Base-by-base conservation (phyloP, 768 basidiomycete species). In the Coprinopsis strossmayeri region DNA sequence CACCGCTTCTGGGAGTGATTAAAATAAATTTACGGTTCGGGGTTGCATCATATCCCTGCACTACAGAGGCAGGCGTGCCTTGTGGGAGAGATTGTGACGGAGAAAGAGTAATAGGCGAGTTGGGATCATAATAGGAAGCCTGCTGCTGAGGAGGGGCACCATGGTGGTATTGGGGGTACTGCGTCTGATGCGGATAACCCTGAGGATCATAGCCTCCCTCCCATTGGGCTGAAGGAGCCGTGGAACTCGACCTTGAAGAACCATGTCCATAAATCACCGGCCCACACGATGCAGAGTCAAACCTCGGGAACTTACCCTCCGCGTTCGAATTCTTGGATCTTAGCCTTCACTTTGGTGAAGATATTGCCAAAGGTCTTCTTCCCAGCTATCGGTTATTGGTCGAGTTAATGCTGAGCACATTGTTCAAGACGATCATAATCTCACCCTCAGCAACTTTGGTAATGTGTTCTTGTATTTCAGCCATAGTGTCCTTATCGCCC, bases 251-350 rank as follows among this genome's bases (percentile, higher is more conserved):
- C 20, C 45, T 50, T 15, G 9, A 32, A 7, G 9, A 32, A 7
- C 30, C 7, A 32, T 32, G 9, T 32, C 9, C 15, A 7, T 7
- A 15, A 7, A 7, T 15, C 7, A 32, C 15, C 15, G 30, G 9
- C 15, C 15, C 30, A 32, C 7, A 32, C 30, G 51, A 45, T 20
- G 26, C 2, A 42, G 34, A 48, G 7, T 20, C 46, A 45, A 37
- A 15, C 15, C 21, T 1, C 7, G 40, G 17, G 35, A 18, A 38
- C 62, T 15, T 40, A 74, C 70, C 64, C 64, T 13, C 69, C 68
- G 57, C 81, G 78, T 32, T 91, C 88, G 52, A 80, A 81, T 57
- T 91, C 90, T 57, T 86, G 83, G 50, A 91, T 80, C 74, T 91
- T 91, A 3, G 87, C 81, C 59, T 81, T 90, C 40, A 90, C 86